A percentile compares a stretch with the other conserved stretches of the same genome.
phyloP scores from a whole-genome alignment of 163 green algal genomes.

The Prototheca cutis region DNA sequence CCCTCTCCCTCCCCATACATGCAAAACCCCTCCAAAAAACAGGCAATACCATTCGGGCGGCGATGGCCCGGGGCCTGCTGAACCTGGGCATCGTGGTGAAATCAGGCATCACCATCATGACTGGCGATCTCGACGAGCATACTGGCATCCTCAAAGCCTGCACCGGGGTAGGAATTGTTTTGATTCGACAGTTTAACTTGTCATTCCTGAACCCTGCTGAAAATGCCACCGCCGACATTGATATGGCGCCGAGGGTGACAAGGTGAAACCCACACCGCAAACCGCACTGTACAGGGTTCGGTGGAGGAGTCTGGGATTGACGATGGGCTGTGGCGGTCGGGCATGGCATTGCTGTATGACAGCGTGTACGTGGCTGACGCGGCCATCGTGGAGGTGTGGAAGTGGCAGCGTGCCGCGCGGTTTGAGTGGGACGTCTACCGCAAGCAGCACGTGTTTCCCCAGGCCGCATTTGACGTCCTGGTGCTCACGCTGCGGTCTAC shows the following conservation, averaged over 20 bases:
- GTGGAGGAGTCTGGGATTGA: too few species aligned
- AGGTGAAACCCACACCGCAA: too few species aligned
- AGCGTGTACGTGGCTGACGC: neutral
- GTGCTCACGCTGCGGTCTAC: neutral
- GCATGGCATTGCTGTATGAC: neutral
- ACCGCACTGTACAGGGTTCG: too few species aligned
- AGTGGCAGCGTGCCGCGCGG: neutral
- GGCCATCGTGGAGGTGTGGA: neutral
- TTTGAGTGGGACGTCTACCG: conserved; percentile 15
- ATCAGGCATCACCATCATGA: neutral
- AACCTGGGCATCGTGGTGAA: neutral
- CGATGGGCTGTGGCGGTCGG: conserved; percentile 4
- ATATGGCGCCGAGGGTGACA: too few species aligned
- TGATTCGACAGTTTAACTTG: too few species aligned
- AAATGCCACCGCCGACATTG: too few species aligned
- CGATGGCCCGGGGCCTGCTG: neutral
- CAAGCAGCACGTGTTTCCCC: conserved; percentile 8
- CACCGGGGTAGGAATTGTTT: neutral
- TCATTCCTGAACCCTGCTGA: too few species aligned
- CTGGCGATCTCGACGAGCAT: neutral
- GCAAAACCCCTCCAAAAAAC: neutral
- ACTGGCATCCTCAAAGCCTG: conserved; percentile 6
- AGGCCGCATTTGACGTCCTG: conserved; percentile 4
- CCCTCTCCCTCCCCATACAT: neutral
- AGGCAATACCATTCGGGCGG: neutral